Evolutionary conservation across 192 early-diverging fungal species (phyloP), one percentile per base, ranked within the genome.

Genomic region (Geranomyces variabilis): DNA sequence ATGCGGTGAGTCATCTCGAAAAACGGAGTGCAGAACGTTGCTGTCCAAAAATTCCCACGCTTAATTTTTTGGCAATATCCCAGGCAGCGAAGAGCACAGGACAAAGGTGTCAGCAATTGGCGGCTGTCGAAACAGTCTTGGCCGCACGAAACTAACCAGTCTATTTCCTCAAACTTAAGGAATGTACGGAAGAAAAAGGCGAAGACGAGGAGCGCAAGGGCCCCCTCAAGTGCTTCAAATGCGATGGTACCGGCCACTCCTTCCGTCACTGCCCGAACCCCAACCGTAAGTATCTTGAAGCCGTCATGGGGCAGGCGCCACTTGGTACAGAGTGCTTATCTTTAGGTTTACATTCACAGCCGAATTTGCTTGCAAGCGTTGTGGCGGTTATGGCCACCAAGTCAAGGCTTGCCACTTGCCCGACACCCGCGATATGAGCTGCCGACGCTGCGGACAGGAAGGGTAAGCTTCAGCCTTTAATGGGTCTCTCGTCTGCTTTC

Each of bases 401-500:
- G 15, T n/a, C 66, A 67, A 67, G 48, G 21, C 19, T 26, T 69
- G 48, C 34, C 41, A 22, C 55, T 13, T 28, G 31, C 67, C 67
- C 4, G 51, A 69, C 56, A 49, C 67, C 15, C 48, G 51, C 14
- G 67, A 69, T 4, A 59, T 55, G 29, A 34, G 24, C 15, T 69
- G 67, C 43, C 67, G 67, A 36, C 67, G 67, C 26, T 69, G 67
- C 36, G 67, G 67, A 24, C 17, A 69, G 30, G 67, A 69, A 69
- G 67, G 67, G 31, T 44, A 26, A 64, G 43, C 30, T 22, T 9
- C 60, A 36, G 34, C 9, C 12, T 12, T 34, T 8, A 34, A 22
- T 33, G 10, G 29, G 9, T 62, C 8, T 10, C 60, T 33, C 12
- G 6, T 68, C 6, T 31, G 7, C 22, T 48, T 30, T 8, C 30